These are phyloP conservation scores for Globisporangium echinulatum DNA, from an alignment of 352 stramenopile species.

Conservation along the genomic window DNA sequence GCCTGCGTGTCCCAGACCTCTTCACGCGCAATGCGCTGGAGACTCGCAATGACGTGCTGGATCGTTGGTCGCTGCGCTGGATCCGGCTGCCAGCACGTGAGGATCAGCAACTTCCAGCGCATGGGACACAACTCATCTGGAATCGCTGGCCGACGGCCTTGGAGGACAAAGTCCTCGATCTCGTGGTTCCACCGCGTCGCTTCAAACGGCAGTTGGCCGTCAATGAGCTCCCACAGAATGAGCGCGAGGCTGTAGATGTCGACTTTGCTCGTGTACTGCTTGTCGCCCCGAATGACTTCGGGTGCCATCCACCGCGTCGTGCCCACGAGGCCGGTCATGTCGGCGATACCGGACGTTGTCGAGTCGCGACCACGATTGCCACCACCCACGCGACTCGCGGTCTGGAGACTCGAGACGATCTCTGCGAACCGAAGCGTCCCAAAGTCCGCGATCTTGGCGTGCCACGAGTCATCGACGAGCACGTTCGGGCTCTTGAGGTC, in stretches of 20 bases:
- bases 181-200: slow-evolving; percentile 82
- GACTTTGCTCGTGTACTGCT: slow-evolving; percentile 84
- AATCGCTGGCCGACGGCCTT: slow-evolving; percentile 61
- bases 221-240: slow-evolving; percentile 86
- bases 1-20: slow-evolving; percentile 64
- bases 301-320: slow-evolving; percentile 88
- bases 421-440: slow-evolving; percentile 81
- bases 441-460: slow-evolving; percentile 90
- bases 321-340: slow-evolving; percentile 84
- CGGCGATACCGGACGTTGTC: slow-evolving; percentile 19
- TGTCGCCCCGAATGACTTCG: slow-evolving; percentile 82
- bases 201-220: slow-evolving; percentile 77
- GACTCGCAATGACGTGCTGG: slow-evolving; percentile 75
- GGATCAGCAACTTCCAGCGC: slow-evolving; percentile 73
- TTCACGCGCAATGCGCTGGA: slow-evolving; percentile 75
- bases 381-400: slow-evolving; percentile 19
- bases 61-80: slow-evolving; percentile 79
- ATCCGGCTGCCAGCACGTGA: slow-evolving; percentile 81
- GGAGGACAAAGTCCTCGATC: slow-evolving; percentile 78
- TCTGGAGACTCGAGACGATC: slow-evolving; percentile 71
- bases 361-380: slow-evolving; percentile 12
- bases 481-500: slow-evolving; percentile 90
- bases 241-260: slow-evolving; percentile 87
- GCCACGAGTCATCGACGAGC: slow-evolving; percentile 84
- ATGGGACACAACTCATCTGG: slow-evolving; percentile 58